Base-by-base conservation (phyloP, 2,329 filamentous ascomycete species). In the Hirsutella rhossiliensis region DNA sequence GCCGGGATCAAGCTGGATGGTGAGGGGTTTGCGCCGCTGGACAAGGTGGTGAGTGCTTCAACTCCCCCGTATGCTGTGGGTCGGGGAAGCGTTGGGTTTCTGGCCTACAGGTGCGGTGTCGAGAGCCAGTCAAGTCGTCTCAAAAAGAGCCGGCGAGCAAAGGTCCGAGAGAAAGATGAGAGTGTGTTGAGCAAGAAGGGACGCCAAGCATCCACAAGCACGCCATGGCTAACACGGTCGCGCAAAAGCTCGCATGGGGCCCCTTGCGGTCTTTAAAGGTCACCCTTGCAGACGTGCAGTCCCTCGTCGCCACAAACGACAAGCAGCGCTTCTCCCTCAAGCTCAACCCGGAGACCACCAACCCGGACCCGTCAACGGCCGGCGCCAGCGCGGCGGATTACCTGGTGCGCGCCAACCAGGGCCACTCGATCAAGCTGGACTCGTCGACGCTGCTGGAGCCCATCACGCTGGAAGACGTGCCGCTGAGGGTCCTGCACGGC, bases 381-480 rank as follows among this genome's bases (percentile, higher is more conserved):
- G 59, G 60, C 18, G 57, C 58, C 9, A 68, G 83, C 41, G 73
- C 86, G 0, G 62, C 72, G 0, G 72, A 84, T 61, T 96, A 82
- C 68, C 72, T 94, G 29, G 96, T 98, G 65, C 87, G 92, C 56
- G 92, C 92, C 27, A 95, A 94, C 58, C 92, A 97, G 67, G 92
- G 92, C 44, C 92, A 97, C 68, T 87, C 79, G 54, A 85, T 98
- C 58, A 78, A 80, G 56, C 66, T 80, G 31, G 82, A 86, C 27
- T 78, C 78, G n/a, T 77, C 82, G 40, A 75, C 75, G 0, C 73
- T 94, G 2, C 75, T 95, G 3, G 73, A 71, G 18, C 80, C 82
- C 7, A 69, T 96, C 45, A 80, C 78, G 1, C 57, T 77, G 1
- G 72, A 56, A 20, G 76, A 76, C 48, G 54, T 89, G 1, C 87